phyloP scores from a whole-genome alignment of 2,329 filamentous ascomycete species.

The Verticillium isaacii region DNA sequence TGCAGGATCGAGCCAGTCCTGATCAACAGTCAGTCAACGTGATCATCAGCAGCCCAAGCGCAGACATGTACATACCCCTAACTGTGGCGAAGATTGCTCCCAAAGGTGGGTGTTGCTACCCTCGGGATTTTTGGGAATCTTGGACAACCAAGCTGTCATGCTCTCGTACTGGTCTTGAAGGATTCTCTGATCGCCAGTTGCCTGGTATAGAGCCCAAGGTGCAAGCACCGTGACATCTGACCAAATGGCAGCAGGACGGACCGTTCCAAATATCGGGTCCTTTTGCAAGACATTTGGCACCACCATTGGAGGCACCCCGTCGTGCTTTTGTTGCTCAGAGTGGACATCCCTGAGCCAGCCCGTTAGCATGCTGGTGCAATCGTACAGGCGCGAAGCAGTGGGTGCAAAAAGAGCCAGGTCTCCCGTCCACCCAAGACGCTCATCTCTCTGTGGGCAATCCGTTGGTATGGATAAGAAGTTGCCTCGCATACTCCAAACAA shows the following conservation, averaged over 20 bases:
- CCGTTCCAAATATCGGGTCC: too few species aligned
- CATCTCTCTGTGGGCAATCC: conserved; percentile 52
- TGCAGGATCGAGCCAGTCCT: conserved; percentile 25
- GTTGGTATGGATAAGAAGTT: conserved; percentile 55
- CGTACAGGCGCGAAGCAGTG: conserved; percentile 48
- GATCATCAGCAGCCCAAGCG: too few species aligned
- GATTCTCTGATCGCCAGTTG: neutral
- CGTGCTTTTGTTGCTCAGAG: neutral
- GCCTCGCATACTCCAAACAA: conserved; percentile 50
- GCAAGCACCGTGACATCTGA: conserved; percentile 4
- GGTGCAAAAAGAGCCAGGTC: conserved; percentile 45
- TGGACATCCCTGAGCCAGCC: neutral
- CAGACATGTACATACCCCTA: too few species aligned
- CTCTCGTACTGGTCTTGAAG: conserved; percentile 2
- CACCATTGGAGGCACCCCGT: neutral
- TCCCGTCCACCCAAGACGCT: conserved; percentile 49
- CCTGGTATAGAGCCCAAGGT: conserved; percentile 6
- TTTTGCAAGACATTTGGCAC: neutral
- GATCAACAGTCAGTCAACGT: neutral
- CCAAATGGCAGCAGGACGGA: conserved; percentile 5
- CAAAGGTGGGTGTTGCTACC: neutral
- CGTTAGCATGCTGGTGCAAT: conserved; percentile 41
- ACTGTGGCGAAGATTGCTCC: too few species aligned
- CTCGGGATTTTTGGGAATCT: neutral
- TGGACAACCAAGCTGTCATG: conserved; percentile 2